Percentiles rank a stretch among this genome's conserved stretches.
Conservation (phyloP, 192 early-diverging fungal genomes). For the Backusella tuberculispora region DNA sequence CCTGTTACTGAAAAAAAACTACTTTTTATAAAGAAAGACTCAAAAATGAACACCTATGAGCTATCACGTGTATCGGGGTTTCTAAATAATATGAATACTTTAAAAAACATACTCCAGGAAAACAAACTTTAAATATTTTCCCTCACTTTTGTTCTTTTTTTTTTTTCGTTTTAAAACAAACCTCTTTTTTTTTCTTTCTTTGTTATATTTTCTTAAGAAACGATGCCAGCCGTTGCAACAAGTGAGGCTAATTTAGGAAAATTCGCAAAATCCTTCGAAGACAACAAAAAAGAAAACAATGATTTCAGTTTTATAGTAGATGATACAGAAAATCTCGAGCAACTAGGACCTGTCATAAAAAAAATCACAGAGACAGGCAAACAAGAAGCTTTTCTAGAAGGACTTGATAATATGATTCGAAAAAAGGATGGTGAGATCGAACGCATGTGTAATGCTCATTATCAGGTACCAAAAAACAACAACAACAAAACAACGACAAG, state of each 20-base stretch:
- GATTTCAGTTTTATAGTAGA: conserved; percentile 26
- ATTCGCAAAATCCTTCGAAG: not conserved
- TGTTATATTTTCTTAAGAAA: too few relatives aligned
- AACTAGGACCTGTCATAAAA: conserved; percentile 86
- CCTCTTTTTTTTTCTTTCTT: too few relatives aligned
- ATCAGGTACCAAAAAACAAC: conserved; percentile 64
- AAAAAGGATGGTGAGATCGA: conserved; percentile 97
- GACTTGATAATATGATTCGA: conserved; percentile 79
- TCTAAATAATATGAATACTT: too few relatives aligned
- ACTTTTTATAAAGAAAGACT: too few relatives aligned
- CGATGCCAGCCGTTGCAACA: not conserved
- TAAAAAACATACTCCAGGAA: too few relatives aligned
- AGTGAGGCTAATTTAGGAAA: conserved; percentile 4
- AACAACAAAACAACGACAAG: not conserved
- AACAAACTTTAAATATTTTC: too few relatives aligned
- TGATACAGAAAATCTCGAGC: conserved; percentile 76
- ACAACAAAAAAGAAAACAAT: conserved; percentile 1
- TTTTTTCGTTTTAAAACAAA: too few relatives aligned
- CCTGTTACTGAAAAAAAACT: too few relatives aligned
- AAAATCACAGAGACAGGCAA: conserved; percentile 84
- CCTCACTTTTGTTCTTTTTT: too few relatives aligned
- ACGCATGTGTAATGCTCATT: conserved; percentile 94
- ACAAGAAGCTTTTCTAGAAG: conserved; percentile 87
- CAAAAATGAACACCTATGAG: too few relatives aligned
- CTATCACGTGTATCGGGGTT: too few relatives aligned